Conservation (phyloP, 1,284 basidiomycete species). For the Trichosporon coremiiforme region DNA sequence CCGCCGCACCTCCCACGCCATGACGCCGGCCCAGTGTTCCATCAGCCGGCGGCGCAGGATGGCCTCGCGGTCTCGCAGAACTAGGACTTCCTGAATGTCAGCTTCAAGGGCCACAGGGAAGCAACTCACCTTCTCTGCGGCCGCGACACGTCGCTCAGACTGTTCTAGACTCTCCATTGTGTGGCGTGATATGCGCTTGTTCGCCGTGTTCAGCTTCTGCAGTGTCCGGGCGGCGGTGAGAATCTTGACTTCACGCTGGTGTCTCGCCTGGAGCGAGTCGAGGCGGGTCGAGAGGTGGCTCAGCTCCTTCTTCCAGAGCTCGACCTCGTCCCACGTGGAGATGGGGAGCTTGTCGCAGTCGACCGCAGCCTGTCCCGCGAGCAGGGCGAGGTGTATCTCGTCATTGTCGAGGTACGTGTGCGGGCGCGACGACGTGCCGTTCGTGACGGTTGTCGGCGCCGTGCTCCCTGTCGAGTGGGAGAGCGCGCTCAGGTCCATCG, state of each 20-base stretch:
- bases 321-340: slow-evolving; percentile 80
- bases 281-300: slow-evolving; percentile 48
- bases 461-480: slow-evolving; percentile 20
- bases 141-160: slow-evolving; percentile 53
- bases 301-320: slow-evolving; percentile 74
- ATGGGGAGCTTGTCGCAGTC: slow-evolving; percentile 71
- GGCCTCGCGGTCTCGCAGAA: slow-evolving; percentile 52
- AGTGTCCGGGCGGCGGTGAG: slow-evolving; percentile 55
- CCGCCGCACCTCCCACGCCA: slow-evolving; percentile 57
- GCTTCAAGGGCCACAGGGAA: not conserved
- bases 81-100: slow-evolving; percentile 51
- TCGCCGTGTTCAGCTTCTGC: slow-evolving; percentile 53
- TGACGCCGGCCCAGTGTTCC: slow-evolving; percentile 57
- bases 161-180: slow-evolving; percentile 55
- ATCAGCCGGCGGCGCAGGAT: slow-evolving; percentile 49
- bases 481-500: slow-evolving; percentile 16
- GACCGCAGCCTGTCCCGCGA: slow-evolving; percentile 80
- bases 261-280: slow-evolving; percentile 47
- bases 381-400: slow-evolving; percentile 75
- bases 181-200: slow-evolving; percentile 56
- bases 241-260: slow-evolving; percentile 57
- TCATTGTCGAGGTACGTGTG: slow-evolving; percentile 54
- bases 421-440: slow-evolving; percentile 9
- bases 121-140: slow-evolving; percentile 53
- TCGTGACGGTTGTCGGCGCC: slow-evolving; percentile 22